A percentile compares a stretch with the other conserved stretches of the same genome.
phyloP scores from a whole-genome alignment of 2,329 filamentous ascomycete genomes.

The Fusarium sp. region DNA sequence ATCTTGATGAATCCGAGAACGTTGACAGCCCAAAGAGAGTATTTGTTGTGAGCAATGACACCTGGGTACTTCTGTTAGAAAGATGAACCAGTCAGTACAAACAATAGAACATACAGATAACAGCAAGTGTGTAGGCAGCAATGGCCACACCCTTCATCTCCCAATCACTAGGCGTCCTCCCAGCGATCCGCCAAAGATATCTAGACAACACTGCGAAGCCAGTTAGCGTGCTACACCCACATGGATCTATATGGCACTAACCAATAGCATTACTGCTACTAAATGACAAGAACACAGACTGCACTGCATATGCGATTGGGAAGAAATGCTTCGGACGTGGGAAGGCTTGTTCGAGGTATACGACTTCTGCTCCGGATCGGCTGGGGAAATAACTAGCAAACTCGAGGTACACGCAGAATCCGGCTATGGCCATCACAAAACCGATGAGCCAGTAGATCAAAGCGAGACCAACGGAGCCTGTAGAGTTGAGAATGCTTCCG shows the following conservation, averaged over 20 bases:
- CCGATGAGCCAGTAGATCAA: constrained; percentile 76
- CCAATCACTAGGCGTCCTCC: constrained; percentile 67
- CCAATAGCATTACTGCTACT: constrained; percentile 74
- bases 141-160: constrained; percentile 76
- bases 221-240: too few relatives aligned
- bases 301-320: constrained; percentile 73
- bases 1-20: constrained; percentile 71
- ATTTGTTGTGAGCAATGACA: constrained; percentile 69
- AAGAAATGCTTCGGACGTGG: constrained; percentile 74
- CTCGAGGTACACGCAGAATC: constrained; percentile 73
- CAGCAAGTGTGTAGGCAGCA: constrained; percentile 71
- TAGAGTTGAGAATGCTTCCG: constrained; percentile 65
- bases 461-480: constrained; percentile 72
- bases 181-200: constrained; percentile 72
- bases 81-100: background rate
- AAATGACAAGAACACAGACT: constrained; percentile 74
- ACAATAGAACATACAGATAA: constrained; percentile 51
- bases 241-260: too few relatives aligned
- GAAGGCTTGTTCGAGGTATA: constrained; percentile 77
- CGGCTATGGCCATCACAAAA: constrained; percentile 68
- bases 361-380: constrained; percentile 74
- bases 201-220: too few relatives aligned
- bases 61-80: constrained; percentile 45
- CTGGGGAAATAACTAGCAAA: constrained; percentile 75
- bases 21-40: constrained; percentile 69